Evolutionary conservation across 2,329 filamentous ascomycete species (phyloP), one percentile per base, ranked within the genome.

Genomic region (Sclerotinia minor): DNA sequence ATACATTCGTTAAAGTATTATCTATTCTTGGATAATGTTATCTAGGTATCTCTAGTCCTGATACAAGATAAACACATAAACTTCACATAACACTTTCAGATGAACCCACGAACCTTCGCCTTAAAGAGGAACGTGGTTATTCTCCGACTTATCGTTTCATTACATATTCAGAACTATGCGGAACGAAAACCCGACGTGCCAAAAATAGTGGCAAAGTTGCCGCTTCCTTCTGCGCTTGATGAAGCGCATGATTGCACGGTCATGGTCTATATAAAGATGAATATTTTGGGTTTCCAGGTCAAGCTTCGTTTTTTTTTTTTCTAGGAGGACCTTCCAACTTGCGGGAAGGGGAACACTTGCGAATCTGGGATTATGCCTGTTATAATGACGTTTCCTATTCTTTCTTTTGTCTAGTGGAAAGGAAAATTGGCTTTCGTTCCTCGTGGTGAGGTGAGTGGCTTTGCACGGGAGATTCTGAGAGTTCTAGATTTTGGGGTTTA

Each of bases 331-430:
- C 53, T 21, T 38, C 15, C 32, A 38, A 13, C 13, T 26, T 49
- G 13, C 21, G 8, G 32, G 17, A 38, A 60, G 7, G 24, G 15
- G 49, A 38, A 50, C 21, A 26, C n/a, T 21, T 3, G 29, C n/a
- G 21, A 38, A 38, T 50, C 29, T 50, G 32, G 21, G 59, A 61
- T 61, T 26, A 50, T 61, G 59, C 59, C 21, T 61, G 45, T 26
- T 13, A n/a, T 13, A 41, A 41, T 9, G 3, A 41, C 38, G 21
- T 5, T 15, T 57, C 11, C 11, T 32, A 26, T 41, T 17, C 38
- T 41, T 9, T 38, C n/a, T n/a, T 17, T n/a, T 38, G 32, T 57
- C 21, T 26, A 1, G 6, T 21, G 24, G 21, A 15, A 24, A 21
- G 32, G n/a, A 24, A 41, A 24, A 41, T 19, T 57, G 54, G 19